phyloP scores from a whole-genome alignment of 148 eudicot species.

The Amaranthus palmeri region DNA sequence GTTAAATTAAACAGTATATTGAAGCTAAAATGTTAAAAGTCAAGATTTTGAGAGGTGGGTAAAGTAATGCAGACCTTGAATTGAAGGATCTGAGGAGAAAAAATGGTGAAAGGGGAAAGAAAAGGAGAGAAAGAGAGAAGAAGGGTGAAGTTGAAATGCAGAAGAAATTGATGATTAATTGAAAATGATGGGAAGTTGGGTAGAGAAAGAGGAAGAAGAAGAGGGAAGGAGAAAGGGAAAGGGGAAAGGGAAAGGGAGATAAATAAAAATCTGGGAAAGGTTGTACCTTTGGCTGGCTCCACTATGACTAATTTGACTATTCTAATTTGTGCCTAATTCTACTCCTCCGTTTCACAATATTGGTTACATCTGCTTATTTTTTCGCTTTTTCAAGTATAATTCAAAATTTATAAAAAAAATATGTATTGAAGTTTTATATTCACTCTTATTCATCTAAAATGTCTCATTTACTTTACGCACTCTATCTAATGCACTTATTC shows the following conservation, averaged over 20 bases:
- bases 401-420: no score
- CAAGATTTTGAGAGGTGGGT: neutral
- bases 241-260: neutral
- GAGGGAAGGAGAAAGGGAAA: neutral
- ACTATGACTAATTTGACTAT: neutral
- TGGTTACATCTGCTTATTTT: no score
- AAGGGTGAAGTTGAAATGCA: neutral
- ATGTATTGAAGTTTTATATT: no score
- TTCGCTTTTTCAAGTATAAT: no score
- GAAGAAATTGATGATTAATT: neutral
- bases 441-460: no score
- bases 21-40: neutral
- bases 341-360: no score
- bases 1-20: neutral
- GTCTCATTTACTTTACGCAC: no score
- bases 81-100: neutral
- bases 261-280: neutral
- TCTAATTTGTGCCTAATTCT: neutral
- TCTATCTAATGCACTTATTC: no score
- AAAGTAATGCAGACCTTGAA: constrained; percentile 13
- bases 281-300: neutral
- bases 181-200: neutral
- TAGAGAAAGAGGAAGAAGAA: neutral
- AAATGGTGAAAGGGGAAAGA: constrained; percentile 8
- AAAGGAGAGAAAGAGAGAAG: neutral